These are phyloP conservation scores for Pestalotiopsis sp. DNA, from an alignment of 2,329 filamentous ascomycete species.

Conservation along the genomic window DNA sequence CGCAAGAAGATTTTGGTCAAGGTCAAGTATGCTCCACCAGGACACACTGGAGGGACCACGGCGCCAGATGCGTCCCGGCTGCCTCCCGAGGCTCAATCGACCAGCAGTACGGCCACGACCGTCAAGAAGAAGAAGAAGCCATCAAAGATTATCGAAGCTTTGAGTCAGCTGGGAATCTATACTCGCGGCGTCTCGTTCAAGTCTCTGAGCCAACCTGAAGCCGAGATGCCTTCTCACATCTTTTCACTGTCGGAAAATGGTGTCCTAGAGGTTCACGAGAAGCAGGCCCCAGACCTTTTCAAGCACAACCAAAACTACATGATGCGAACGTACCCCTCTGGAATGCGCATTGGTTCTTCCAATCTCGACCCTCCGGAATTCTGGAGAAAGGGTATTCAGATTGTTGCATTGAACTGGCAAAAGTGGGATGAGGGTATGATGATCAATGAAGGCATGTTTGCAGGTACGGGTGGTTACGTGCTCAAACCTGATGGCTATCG, in stretches of 20 bases:
- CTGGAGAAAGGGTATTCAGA: slow-evolving; percentile 87
- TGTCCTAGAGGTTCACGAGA: slow-evolving; percentile 63
- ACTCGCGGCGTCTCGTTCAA: slow-evolving; percentile 84
- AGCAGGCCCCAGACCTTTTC: slow-evolving; percentile 61
- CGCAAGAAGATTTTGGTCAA: slow-evolving; percentile 82
- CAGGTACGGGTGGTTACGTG: slow-evolving; percentile 80
- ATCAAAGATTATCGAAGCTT: slow-evolving; percentile 69
- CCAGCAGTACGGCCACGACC: slow-evolving; percentile 44
- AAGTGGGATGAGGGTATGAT: slow-evolving; percentile 91
- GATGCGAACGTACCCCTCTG: slow-evolving; percentile 88
- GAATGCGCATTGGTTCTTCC: slow-evolving; percentile 78
- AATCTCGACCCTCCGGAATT: slow-evolving; percentile 85
- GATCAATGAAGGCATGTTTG: slow-evolving; percentile 93
- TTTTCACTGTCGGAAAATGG: slow-evolving; percentile 68
- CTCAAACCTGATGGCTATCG: slow-evolving; percentile 73
- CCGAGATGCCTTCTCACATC: slow-evolving; percentile 66
- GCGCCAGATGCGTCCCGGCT: slow-evolving; percentile 21
- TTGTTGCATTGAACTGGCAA: slow-evolving; percentile 95
- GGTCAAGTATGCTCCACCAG: slow-evolving; percentile 68
- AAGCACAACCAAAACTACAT: slow-evolving; percentile 80
- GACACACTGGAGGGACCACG: slow-evolving; percentile 15
- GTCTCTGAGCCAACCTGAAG: slow-evolving; percentile 72
- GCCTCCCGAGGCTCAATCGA: slow-evolving; percentile 34
- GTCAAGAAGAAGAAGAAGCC: slow-evolving; percentile 45
- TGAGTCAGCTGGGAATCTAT: slow-evolving; percentile 81